Conservation (phyloP, 805 yeast species). For the Starmera quercuum region DNA sequence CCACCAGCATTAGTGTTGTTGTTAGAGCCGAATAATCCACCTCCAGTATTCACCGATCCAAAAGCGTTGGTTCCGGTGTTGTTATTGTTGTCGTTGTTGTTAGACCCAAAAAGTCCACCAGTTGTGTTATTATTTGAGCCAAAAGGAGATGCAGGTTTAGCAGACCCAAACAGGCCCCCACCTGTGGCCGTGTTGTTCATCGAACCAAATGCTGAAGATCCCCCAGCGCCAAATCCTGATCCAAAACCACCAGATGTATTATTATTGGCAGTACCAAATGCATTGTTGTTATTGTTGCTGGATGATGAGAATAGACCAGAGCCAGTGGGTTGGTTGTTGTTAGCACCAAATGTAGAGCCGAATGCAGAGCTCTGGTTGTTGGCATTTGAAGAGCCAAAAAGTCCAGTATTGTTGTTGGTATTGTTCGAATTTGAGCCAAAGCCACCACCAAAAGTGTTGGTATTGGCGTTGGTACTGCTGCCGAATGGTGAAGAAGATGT, state of each 20-base stretch:
- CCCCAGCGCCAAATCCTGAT: slow-evolving; percentile 11
- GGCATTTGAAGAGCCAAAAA: slow-evolving; percentile 19
- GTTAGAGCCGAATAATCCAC: slow-evolving; percentile 8
- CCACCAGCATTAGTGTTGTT: slow-evolving; percentile 19
- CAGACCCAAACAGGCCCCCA: slow-evolving; percentile 2
- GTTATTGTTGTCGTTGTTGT: slow-evolving; percentile 14
- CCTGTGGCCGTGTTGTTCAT: slow-evolving; percentile 14
- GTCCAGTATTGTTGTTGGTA: slow-evolving; percentile 13
- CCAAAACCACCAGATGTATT: slow-evolving; percentile 10
- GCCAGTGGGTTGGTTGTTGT: slow-evolving; percentile 12
- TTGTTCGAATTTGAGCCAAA: slow-evolving; percentile 10
- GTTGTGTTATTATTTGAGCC: slow-evolving; percentile 10
- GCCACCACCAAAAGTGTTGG: slow-evolving; percentile 8
- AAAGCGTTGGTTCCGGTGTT: slow-evolving; percentile 27
- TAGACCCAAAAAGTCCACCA: slow-evolving; percentile 16
- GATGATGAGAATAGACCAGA: slow-evolving; percentile 21
- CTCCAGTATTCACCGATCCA: slow-evolving; percentile 21
- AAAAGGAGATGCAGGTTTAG: slow-evolving; percentile 15
- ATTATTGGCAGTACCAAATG: slow-evolving; percentile 30
- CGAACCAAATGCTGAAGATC: slow-evolving; percentile 31
- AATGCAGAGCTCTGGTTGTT: slow-evolving; percentile 16
- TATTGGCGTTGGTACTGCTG: slow-evolving; percentile 18
- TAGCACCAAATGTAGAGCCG: slow-evolving; percentile 18
- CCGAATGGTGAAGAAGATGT: slow-evolving; percentile 23
- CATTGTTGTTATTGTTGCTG: slow-evolving; percentile 22